These are phyloP conservation scores for Fusarium sp. DNA, from an alignment of 2,329 filamentous ascomycete genomes.

Conservation along the genomic window DNA sequence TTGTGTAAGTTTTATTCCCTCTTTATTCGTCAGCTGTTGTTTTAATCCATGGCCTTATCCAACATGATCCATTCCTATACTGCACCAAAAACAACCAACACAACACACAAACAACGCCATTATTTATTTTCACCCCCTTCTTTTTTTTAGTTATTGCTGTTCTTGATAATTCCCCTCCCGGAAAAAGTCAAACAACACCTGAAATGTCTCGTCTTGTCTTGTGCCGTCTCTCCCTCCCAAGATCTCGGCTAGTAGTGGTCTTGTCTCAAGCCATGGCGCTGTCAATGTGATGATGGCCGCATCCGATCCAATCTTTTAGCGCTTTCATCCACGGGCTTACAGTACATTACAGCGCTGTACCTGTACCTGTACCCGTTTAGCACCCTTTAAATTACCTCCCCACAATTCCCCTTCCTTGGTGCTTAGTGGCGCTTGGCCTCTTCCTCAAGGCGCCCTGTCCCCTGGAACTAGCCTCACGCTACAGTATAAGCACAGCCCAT, in stretches of 20 bases:
- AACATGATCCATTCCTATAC: slow-evolving; percentile 14
- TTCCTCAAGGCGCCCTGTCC: slow-evolving; percentile 31
- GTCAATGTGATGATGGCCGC: slow-evolving; percentile 14
- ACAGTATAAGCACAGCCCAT: slow-evolving; percentile 38
- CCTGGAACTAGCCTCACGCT: slow-evolving; percentile 18
- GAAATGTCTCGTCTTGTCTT: not conserved
- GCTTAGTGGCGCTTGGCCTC: slow-evolving; percentile 32
- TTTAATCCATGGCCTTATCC: slow-evolving; percentile 5
- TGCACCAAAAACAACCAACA: not conserved
- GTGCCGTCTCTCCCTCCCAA: not conserved
- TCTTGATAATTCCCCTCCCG: not conserved
- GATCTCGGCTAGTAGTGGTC: not conserved
- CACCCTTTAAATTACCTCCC: slow-evolving; percentile 44
- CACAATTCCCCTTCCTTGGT: slow-evolving; percentile 45
- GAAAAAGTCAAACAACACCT: not conserved
- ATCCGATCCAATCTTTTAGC: slow-evolving; percentile 22
- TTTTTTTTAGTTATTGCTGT: not conserved
- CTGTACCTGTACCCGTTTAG: not conserved
- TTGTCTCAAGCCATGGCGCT: not conserved
- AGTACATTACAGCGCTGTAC: not conserved
- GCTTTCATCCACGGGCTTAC: slow-evolving; percentile 4
- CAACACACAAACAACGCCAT: slow-evolving; percentile 2
- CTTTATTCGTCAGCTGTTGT: slow-evolving; percentile 14
- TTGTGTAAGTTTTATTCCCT: slow-evolving; percentile 38
- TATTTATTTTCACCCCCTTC: not conserved